These are phyloP conservation scores for Fusarium sp. DNA, from an alignment of 2,329 filamentous ascomycete genomes.

Conservation along the genomic window DNA sequence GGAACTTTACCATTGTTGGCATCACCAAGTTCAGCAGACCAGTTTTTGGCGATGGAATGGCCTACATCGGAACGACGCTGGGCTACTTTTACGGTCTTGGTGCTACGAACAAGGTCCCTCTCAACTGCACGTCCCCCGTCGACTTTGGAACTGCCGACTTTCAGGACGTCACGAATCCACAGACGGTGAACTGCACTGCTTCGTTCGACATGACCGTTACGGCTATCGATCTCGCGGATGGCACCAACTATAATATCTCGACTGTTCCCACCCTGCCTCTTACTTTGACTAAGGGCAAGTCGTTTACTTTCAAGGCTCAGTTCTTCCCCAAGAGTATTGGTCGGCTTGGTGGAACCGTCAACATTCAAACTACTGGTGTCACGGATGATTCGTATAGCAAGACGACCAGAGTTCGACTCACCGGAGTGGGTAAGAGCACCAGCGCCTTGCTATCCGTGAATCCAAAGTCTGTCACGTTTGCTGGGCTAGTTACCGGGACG, in stretches of 20 bases:
- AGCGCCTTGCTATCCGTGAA: constrained; percentile 60
- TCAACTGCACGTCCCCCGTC: constrained; percentile 65
- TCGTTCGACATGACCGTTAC: constrained; percentile 58
- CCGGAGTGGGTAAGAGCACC: constrained; percentile 61
- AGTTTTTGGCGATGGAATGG: constrained; percentile 67
- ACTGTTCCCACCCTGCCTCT: constrained; percentile 49
- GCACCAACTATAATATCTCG: constrained; percentile 53
- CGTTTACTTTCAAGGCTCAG: constrained; percentile 57
- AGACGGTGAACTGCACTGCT: constrained; percentile 61
- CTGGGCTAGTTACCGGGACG: constrained; percentile 60
- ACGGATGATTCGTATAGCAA: constrained; percentile 58
- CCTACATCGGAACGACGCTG: constrained; percentile 64
- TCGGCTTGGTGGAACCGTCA: constrained; percentile 59
- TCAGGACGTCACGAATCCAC: constrained; percentile 45
- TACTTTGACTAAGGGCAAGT: constrained; percentile 49
- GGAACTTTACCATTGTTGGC: constrained; percentile 63
- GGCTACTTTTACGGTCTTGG: constrained; percentile 68
- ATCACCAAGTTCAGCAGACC: constrained; percentile 69
- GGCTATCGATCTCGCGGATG: constrained; percentile 50
- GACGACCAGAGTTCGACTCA: constrained; percentile 60
- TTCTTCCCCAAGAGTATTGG: constrained; percentile 60
- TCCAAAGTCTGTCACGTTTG: constrained; percentile 63
- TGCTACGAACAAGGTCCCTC: constrained; percentile 64
- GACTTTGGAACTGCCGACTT: constrained; percentile 62
- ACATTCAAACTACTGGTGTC: constrained; percentile 61